Evolutionary conservation across 495 filamentous ascomycete species (phyloP), one percentile per base, ranked within the genome.

Genomic region (Cairneyella variabilis): DNA sequence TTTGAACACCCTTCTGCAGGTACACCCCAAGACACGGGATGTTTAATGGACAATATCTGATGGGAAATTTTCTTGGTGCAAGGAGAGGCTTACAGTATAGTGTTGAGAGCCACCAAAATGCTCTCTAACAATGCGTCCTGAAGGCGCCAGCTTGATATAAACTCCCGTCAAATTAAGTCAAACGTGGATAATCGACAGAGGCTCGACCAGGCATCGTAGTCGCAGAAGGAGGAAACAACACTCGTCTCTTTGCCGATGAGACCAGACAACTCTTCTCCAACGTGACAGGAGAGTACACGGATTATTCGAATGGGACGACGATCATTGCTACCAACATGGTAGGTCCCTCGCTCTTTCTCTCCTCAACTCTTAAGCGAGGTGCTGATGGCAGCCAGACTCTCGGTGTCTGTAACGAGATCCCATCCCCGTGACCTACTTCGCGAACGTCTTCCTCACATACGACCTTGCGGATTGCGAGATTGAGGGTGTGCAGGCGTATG

Each of bases 321-420:
- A 44, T 44, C 7, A 44, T 44, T 44, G 10, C 16, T 22, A 44
- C 41, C 20, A 44, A 44, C 22, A 20, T 44, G 16, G 41, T 44
- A 14, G 17, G 38, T 40, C 16, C 16, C 22, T 40, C 4, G 20
- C 37, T 40, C 37, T 5, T 36, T 36, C n/a, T n/a, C 30, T 41
- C 18, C 16, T 32, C 14, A 14, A 32, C 14, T 32, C 28, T 6
- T 32, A 32, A 6, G 14, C 28, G 7, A 14, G 14, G 28, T 32
- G 14, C 6, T 32, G 28, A 6, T 32, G 28, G 28, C 28, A 32
- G 14, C 28, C 14, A 7, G 6, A 32, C 28, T 32, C n/a, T n/a
- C n/a, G 14, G 14, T 32, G 28, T 32, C 28, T 7, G 14, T 32
- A 32, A 32, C 28, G 6, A 32, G 6, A 32, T 32, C 28, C 6